Conservation (phyloP, 75 land plant genomes). For the Ceratopteris richardii region DNA sequence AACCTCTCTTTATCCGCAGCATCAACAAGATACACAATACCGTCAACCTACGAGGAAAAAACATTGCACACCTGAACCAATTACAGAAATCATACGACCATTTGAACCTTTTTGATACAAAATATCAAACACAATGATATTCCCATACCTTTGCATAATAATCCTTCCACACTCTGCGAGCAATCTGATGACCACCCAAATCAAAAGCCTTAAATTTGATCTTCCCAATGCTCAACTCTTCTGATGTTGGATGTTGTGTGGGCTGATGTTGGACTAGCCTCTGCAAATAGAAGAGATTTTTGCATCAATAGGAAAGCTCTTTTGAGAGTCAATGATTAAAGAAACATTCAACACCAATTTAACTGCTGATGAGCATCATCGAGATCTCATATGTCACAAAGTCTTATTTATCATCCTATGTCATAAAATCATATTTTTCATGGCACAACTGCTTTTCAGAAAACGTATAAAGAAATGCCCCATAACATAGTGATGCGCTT, state of each 20-base stretch:
- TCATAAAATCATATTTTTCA: too few species aligned
- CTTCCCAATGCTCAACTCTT: too few species aligned
- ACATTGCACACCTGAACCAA: not conserved
- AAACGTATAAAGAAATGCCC: too few species aligned
- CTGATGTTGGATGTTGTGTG: too few species aligned
- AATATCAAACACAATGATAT: too few species aligned
- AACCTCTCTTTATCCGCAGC: conserved; percentile 74
- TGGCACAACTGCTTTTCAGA: too few species aligned
- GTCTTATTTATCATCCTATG: too few species aligned
- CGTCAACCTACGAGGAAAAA: conserved; percentile 66
- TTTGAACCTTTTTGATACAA: not conserved
- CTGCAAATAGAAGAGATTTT: conserved; percentile 18
- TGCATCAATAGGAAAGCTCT: not conserved
- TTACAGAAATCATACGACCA: not conserved
- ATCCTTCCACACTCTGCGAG: conserved; percentile 73
- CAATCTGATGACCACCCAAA: conserved; percentile 74
- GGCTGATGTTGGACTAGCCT: conserved; percentile 78
- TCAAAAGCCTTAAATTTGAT: conserved; percentile 88
- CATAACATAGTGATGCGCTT: too few species aligned
- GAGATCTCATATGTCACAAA: too few species aligned
- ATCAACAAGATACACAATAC: conserved; percentile 73
- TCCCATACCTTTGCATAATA: conserved; percentile 70
- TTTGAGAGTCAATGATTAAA: not conserved
- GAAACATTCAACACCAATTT: conserved; percentile 2
- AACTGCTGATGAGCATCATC: conserved; percentile 5